A percentile compares a stretch with the other conserved stretches of the same genome.
These are phyloP conservation scores for Sordariomycetes sp. DNA, from an alignment of 2,329 filamentous ascomycete genomes.

Conservation along the genomic window DNA sequence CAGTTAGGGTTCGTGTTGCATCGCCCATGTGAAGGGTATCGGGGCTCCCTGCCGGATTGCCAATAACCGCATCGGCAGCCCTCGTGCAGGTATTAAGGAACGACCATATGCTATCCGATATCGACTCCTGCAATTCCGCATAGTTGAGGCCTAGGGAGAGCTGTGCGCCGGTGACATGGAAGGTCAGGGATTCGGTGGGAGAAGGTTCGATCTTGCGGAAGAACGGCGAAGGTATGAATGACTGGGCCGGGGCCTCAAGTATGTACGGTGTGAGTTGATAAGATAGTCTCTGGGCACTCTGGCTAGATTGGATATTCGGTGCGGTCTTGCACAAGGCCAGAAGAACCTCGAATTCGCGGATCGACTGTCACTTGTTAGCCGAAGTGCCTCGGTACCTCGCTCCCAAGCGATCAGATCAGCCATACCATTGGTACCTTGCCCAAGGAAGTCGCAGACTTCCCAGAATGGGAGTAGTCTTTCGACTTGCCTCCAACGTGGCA, in stretches of 20 bases:
- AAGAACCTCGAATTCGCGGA: constrained; percentile 86
- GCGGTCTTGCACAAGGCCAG: constrained; percentile 87
- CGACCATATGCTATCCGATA: constrained; percentile 56
- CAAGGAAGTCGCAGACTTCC: constrained; percentile 30
- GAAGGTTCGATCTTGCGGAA: constrained; percentile 78
- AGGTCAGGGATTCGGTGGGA: constrained; percentile 77
- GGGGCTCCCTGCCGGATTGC: constrained; percentile 43
- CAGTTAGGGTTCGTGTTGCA: constrained; percentile 60
- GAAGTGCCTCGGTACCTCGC: neutral
- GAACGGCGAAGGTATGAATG: constrained; percentile 70
- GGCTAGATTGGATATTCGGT: constrained; percentile 57
- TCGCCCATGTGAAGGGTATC: constrained; percentile 55
- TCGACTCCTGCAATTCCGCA: constrained; percentile 54
- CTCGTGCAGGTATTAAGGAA: constrained; percentile 65
- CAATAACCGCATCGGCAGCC: constrained; percentile 47
- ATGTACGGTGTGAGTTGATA: constrained; percentile 76
- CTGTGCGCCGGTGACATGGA: constrained; percentile 69
- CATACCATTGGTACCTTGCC: constrained; percentile 53
- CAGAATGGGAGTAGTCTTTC: constrained; percentile 39
- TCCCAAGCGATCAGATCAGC: no score
- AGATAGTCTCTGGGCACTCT: constrained; percentile 71
- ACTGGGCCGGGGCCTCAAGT: constrained; percentile 72
- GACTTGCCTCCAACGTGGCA: constrained; percentile 37
- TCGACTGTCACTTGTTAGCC: constrained; percentile 44
- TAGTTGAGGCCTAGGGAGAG: constrained; percentile 73